Evolutionary conservation across 257 asterid species (phyloP), one percentile per base, ranked within the genome.

Genomic region (Leptodermis oblonga): DNA sequence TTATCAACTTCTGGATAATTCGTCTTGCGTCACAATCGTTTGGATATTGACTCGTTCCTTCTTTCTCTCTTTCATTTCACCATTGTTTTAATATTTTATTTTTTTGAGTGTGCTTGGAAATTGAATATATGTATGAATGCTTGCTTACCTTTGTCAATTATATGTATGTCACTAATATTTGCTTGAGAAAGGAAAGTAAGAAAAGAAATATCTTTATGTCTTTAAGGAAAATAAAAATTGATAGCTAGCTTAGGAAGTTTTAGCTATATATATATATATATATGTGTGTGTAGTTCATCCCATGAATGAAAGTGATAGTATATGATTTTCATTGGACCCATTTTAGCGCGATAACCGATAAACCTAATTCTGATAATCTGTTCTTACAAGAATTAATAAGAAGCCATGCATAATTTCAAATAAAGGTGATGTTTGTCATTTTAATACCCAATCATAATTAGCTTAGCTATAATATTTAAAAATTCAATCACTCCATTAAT

Each of bases 281-380:
- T n/a, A n/a, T n/a, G n/a, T n/a, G n/a, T n/a, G 64, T 64, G 48
- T 65, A 54, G 34, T 54, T 72, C 51, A n/a, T 72, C 39, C 49
- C 31, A 41, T 54, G 66, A 72, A 41, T 41, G 65, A 72, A 72
- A 72, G 67, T 41, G 76, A 72, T 42, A 1, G 34, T 7, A 53
- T 30, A 20, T 22, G n/a, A 52, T 52, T 39, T 64, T 26, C 52
- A 39, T 41, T 33, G 33, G 53, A 26, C 64, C 69, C 52, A 36
- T 71, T 60, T 65, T 43, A 28, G n/a, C 43, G 20, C 13, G 0
- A 65, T 45, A 28, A 17, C 10, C 41, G 42, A 11, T 28, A 45
- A 66, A 49, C 45, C 20, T 66, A 30, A 48, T 31, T 52, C 55
- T 11, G 6, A 48, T 26, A 7, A 48, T 66, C 0, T 4, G 22